phyloP scores from a whole-genome alignment of 805 yeast genomes.

The Starmerella kuoi region DNA sequence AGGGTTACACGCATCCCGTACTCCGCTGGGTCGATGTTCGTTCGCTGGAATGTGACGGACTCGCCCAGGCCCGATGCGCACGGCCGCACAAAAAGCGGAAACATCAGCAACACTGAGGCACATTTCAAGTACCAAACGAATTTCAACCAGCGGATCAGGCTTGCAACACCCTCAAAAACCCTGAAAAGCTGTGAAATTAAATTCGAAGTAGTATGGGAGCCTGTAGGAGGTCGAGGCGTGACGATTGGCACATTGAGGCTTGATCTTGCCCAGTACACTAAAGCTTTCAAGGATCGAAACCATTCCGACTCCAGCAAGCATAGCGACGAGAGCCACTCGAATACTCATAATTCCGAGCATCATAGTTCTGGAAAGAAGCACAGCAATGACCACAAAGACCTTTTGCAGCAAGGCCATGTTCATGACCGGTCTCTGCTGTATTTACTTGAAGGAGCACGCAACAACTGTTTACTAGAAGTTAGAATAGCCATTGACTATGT shows the following conservation, averaged over 20 bases:
- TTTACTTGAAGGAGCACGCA: conserved; percentile 62
- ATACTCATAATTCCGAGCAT: background rate
- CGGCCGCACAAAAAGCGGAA: conserved; percentile 36
- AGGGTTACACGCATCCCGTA: conserved; percentile 82
- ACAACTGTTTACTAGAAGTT: conserved; percentile 46
- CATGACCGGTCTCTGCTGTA: conserved; percentile 40
- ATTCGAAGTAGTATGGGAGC: conserved; percentile 38
- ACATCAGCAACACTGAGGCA: conserved; percentile 42
- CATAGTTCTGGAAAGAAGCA: background rate
- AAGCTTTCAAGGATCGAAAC: background rate
- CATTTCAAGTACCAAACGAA: conserved; percentile 36
- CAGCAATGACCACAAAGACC: background rate
- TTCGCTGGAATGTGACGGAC: conserved; percentile 53
- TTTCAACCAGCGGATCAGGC: conserved; percentile 33
- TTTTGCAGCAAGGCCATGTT: background rate
- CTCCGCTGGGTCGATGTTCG: conserved; percentile 51
- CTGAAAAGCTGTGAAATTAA: conserved; percentile 31
- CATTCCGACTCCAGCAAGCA: background rate
- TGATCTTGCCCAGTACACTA: conserved; percentile 59
- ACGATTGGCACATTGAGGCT: conserved; percentile 55
- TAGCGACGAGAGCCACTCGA: conserved; percentile 5
- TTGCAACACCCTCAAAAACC: conserved; percentile 28
- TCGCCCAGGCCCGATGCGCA: conserved; percentile 34
- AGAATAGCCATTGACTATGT: conserved; percentile 40
- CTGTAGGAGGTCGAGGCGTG: conserved; percentile 32